A percentile compares a stretch with the other conserved stretches of the same genome.
phyloP scores from a whole-genome alignment of 129 eudicot species.

The Escallonia rubra region DNA sequence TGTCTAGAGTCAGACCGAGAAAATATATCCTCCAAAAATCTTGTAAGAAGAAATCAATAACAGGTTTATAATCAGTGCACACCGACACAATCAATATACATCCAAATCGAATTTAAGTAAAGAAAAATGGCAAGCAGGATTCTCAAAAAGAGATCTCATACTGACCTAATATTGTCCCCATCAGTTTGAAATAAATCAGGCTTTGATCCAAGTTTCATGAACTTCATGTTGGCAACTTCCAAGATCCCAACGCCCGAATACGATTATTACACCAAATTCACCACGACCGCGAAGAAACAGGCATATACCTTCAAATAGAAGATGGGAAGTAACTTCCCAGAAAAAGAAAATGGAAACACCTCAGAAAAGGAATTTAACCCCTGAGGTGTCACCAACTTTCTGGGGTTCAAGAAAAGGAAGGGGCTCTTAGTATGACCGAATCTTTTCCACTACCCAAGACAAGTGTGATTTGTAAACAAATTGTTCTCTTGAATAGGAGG shows the following conservation, averaged over 20 bases:
- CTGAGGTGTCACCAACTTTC: neutral
- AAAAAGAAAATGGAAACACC: neutral
- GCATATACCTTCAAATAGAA: neutral
- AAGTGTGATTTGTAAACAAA: constrained; percentile 18
- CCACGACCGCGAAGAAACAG: neutral
- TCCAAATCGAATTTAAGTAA: neutral
- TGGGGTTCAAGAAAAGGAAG: constrained; percentile 1
- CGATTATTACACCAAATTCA: constrained; percentile 3
- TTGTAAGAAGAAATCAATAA: too few relatives aligned
- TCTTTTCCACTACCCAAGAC: constrained; percentile 3
- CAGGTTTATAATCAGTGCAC: neutral
- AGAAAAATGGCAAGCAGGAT: neutral
- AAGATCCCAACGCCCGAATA: constrained; percentile 12
- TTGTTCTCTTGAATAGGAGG: neutral
- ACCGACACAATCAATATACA: neutral
- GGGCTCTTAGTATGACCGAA: constrained; percentile 13
- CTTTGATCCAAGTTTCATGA: constrained; percentile 90
- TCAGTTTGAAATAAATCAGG: constrained; percentile 76
- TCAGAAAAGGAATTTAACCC: constrained; percentile 1
- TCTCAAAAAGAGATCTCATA: constrained; percentile 15
- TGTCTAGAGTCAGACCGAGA: too few relatives aligned
- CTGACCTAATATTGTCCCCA: constrained; percentile 67
- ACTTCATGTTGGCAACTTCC: constrained; percentile 54
- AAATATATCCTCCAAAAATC: neutral
- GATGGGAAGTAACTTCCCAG: neutral